Evolutionary conservation across 2,329 filamentous ascomycete species (phyloP), one percentile per base, ranked within the genome.

Genomic region (Curvularia verruculosa): DNA sequence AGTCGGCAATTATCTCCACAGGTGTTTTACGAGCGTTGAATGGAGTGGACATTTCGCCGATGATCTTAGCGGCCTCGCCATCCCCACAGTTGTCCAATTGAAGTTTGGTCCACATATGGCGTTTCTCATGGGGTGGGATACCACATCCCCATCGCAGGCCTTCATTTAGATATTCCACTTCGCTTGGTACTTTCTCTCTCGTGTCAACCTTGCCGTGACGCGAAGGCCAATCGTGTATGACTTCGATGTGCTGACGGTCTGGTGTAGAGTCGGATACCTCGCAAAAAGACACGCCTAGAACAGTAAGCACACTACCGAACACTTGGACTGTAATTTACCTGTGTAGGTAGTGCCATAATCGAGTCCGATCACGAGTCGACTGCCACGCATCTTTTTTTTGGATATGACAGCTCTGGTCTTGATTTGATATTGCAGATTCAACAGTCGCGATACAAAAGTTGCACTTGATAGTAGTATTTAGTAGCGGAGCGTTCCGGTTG

Each of bases 71-170:
- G 1, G 59, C 60, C 40, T 67, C 64, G 0, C 67, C 68, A 1
- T 12, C 19, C 26, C 53, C 58, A 1, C 41, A 49, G 1, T 24
- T 9, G 15, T 76, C 70, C 0, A 75, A 59, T 10, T 67, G 52
- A 0, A 76, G 56, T 49, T 76, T 75, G 0, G 71, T 76, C 69
- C 72, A 76, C 52, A 73, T 66, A 36, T 74, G 63, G 0, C 75
- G 61, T 28, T 63, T 43, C 0, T 66, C 52, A 46, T 74, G 39
- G 0, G 61, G 40, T 0, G 64, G 51, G 12, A 70, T 67, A 0
- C 50, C 5, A 3, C 52, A 52, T 1, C 60, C 58, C 55, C 58
- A 63, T 19, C 12, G 9, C 0, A 31, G 12, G 1, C 52, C 45
- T 15, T 58, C 45, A 1, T 45, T 19, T 6, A 29, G 41, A 43